A percentile compares a stretch with the other conserved stretches of the same genome.
Evolutionary conservation across 1,139 yeast genomes (phyloP).

Genomic region (Yamadazyma taylorii): DNA sequence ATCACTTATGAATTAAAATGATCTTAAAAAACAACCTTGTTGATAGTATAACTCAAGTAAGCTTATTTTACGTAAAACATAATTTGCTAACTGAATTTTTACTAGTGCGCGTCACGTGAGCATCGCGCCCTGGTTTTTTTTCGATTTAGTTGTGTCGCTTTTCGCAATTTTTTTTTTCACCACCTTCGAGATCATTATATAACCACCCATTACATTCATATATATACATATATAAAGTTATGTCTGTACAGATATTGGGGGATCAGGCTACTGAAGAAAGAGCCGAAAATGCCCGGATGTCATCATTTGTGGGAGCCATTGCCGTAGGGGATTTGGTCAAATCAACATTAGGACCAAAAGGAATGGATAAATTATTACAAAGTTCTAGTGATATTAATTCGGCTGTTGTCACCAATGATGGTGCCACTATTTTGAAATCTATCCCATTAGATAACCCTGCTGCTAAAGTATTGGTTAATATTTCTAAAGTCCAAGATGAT

Average conservation of each 20-base stretch:
- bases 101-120: too few species aligned
- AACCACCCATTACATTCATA: background rate
- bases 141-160: too few species aligned
- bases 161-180: too few species aligned
- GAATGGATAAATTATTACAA: slow-evolving; percentile 94
- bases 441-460: slow-evolving; percentile 98
- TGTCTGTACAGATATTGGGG: slow-evolving; percentile 91
- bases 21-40: too few species aligned
- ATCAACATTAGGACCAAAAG: slow-evolving; percentile 95
- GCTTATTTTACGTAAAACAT: too few species aligned
- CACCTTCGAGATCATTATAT: too few species aligned
- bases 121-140: too few species aligned
- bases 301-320: slow-evolving; percentile 97
- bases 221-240: slow-evolving; percentile 11
- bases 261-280: slow-evolving; percentile 98
- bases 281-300: slow-evolving; percentile 95
- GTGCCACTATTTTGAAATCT: slow-evolving; percentile 93
- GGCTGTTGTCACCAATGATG: slow-evolving; percentile 91
- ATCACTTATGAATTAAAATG: too few species aligned
- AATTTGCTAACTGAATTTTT: too few species aligned
- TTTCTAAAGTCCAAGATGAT: slow-evolving; percentile 96
- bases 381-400: slow-evolving; percentile 75
- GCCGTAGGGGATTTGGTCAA: slow-evolving; percentile 98
- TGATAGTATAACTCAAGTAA: too few species aligned
- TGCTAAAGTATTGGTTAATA: slow-evolving; percentile 93